phyloP scores from a whole-genome alignment of 345 rosid genomes.

The Sisymbrium irio region DNA sequence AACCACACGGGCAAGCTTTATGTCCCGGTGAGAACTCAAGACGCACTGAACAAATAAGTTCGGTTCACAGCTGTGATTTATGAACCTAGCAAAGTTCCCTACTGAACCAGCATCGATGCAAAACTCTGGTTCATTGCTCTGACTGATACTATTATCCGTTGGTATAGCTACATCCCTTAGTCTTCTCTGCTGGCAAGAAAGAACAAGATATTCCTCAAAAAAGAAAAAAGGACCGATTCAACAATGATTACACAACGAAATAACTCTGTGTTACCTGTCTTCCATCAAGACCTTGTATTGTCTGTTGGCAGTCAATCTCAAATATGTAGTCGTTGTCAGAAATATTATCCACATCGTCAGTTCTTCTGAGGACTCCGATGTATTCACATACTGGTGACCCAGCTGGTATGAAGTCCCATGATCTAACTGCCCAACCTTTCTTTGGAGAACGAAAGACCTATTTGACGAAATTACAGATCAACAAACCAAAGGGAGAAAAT shows the following conservation, averaged over 20 bases:
- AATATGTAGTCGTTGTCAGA: constrained; percentile 76
- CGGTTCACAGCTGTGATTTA: constrained; percentile 94
- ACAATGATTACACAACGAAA: constrained; percentile 3
- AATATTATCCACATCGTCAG: constrained; percentile 67
- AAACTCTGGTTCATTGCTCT: constrained; percentile 65
- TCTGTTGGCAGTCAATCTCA: constrained; percentile 93
- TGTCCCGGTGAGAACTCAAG: constrained; percentile 73
- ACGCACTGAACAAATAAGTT: constrained; percentile 91
- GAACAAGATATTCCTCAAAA: not conserved
- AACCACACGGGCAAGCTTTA: constrained; percentile 80
- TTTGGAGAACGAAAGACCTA: constrained; percentile 83
- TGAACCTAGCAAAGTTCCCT: constrained; percentile 88
- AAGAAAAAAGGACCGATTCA: not conserved
- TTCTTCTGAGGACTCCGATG: constrained; percentile 60
- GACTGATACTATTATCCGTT: constrained; percentile 16
- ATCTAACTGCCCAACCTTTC: constrained; percentile 97
- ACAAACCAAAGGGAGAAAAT: not conserved
- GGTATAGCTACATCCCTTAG: constrained; percentile 47
- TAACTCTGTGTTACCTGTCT: constrained; percentile 55
- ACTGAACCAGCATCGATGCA: constrained; percentile 82
- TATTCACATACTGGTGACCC: constrained; percentile 96
- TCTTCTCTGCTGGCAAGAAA: constrained; percentile 57
- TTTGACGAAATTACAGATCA: constrained; percentile 23
- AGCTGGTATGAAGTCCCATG: constrained; percentile 91
- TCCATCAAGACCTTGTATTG: constrained; percentile 84